Evolutionary conservation across 2,329 filamentous ascomycete species (phyloP), one percentile per base, ranked within the genome.

Genomic region (Trichocomaceae sp.): DNA sequence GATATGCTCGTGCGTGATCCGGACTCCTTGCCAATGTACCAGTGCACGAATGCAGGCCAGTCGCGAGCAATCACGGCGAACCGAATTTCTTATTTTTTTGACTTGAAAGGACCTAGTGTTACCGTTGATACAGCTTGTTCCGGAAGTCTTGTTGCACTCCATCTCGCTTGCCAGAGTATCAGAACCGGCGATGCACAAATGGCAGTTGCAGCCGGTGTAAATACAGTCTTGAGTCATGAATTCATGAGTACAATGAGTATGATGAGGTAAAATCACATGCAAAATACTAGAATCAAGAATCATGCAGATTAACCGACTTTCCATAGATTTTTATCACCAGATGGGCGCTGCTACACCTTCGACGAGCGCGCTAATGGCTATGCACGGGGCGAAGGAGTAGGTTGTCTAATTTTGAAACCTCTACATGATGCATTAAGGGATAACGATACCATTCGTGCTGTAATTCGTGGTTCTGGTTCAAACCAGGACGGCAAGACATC

Each of bases 341-440:
- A 64, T 2, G 58, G 50, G 23, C 45, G 37, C 15, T 53, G 29
- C 2, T 47, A 39, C 3, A 47, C 20, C 15, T 54, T 54, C 3
- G 72, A 74, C 60, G 62, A 60, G 1, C 61, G 58, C 0, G 79
- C 74, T 0, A 64, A 78, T 58, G 79, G 78, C 7, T 80, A 73
- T 63, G 77, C 70, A 19, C 71, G 79, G 1, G 78, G 76, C 6
- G 81, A 83, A 51, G 79, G 79, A 2, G 64, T 79, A 13, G 72
- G 72, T 0, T 64, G 69, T 0, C 57, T 83, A 0, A 64, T 83
- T 0, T 55, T 84, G 0, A 83, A 83, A 62, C 67, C 63, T 1
- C 61, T 83, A 0, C 63, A 60, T 2, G 62, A 71, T 1, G 82
- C 81, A 0, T 49, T 82, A 2, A 61, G 49, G 1, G 73, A 77